Evolutionary conservation across 2,329 filamentous ascomycete genomes (phyloP).

Genomic region (Colletotrichum noveboracense): DNA sequence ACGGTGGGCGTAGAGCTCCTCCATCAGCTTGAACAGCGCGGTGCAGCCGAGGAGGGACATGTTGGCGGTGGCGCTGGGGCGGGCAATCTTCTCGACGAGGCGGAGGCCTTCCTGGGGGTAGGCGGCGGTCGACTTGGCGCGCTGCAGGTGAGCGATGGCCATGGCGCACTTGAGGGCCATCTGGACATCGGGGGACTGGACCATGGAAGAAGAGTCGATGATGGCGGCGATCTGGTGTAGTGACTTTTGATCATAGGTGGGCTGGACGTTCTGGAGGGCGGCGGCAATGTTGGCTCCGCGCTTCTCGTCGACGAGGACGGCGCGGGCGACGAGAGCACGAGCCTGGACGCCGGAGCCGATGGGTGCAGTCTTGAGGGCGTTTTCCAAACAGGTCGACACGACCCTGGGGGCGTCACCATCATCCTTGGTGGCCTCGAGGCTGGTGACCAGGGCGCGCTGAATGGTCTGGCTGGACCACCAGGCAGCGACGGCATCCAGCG

Average conservation of each 20-base stretch:
- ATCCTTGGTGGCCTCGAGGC: constrained; percentile 61
- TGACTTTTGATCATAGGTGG: constrained; percentile 40
- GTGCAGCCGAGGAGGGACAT: constrained; percentile 66
- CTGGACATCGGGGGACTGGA: constrained; percentile 56
- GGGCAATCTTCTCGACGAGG: constrained; percentile 55
- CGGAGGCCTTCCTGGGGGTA: constrained; percentile 49
- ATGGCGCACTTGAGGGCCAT: constrained; percentile 65
- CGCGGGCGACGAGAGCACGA: constrained; percentile 64
- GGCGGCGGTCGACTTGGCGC: constrained; percentile 39
- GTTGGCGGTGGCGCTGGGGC: constrained; percentile 42
- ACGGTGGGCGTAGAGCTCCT: constrained; percentile 52
- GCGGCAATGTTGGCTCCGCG: constrained; percentile 62
- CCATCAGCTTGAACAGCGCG: constrained; percentile 64
- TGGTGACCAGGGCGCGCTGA: constrained; percentile 70
- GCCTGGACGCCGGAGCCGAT: constrained; percentile 75
- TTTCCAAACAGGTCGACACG: constrained; percentile 59
- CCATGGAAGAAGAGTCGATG: constrained; percentile 50
- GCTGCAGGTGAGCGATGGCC: constrained; percentile 63
- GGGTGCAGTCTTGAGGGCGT: constrained; percentile 77
- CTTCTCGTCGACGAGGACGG: constrained; percentile 59
- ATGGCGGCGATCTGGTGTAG: constrained; percentile 40
- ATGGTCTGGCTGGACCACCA: constrained; percentile 83
- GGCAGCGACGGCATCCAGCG: constrained; percentile 87
- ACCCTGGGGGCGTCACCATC: constrained; percentile 43
- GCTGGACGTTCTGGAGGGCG: constrained; percentile 58